Conservation (phyloP, 2,329 filamentous ascomycete species). For the Alternaria metachromatica region DNA sequence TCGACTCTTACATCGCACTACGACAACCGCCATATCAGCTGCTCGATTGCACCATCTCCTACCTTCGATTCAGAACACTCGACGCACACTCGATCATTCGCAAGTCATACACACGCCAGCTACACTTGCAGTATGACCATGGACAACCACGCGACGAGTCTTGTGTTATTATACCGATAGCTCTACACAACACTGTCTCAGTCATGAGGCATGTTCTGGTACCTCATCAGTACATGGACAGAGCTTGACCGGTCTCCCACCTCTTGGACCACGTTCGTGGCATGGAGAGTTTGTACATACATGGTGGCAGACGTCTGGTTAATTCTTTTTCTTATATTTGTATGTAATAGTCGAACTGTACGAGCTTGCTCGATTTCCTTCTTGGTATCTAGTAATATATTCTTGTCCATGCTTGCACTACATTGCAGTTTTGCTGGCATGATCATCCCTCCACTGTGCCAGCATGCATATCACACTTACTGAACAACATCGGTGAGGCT, state of each 20-base stretch:
- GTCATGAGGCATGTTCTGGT: not conserved
- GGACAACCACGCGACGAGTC: not conserved
- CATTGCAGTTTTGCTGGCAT: not conserved
- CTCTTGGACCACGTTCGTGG: not conserved
- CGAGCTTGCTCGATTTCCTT: not conserved
- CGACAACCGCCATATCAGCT: not conserved
- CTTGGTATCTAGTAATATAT: not conserved
- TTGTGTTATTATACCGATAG: constrained; percentile 9
- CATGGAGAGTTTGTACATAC: constrained; percentile 2
- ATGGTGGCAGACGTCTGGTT: constrained; percentile 7
- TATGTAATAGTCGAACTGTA: not conserved
- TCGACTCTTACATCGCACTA: not conserved
- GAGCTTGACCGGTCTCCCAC: constrained; percentile 11
- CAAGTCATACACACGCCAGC: not conserved
- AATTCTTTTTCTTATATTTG: constrained; percentile 8
- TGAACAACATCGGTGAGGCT: not conserved
- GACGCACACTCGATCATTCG: not conserved
- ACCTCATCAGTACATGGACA: not conserved
- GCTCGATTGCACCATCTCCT: not conserved
- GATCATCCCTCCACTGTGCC: not conserved
- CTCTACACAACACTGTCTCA: constrained; percentile 3
- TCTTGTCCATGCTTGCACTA: not conserved
- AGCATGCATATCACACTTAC: not conserved
- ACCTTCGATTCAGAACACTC: constrained; percentile 5
- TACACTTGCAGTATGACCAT: not conserved